Base-by-base conservation (phyloP, 2,329 filamentous ascomycete genomes). In the Arthrobotrys iridis region DNA sequence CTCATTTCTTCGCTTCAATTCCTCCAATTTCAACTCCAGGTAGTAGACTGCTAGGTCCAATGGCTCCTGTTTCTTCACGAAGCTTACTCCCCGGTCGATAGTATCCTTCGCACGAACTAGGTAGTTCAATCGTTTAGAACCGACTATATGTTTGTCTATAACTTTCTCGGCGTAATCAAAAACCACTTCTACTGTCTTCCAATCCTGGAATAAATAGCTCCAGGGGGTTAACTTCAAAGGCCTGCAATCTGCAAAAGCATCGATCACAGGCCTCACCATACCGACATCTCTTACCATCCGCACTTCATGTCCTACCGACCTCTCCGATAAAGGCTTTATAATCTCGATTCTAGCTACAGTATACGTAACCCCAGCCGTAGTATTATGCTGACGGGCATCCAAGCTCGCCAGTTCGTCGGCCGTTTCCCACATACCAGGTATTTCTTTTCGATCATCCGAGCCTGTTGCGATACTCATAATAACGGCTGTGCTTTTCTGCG, bases 141-240 rank as follows among this genome's bases (percentile, higher is more conserved):
- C 7, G 20, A 55, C 15, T 13, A 63, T 63, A 45, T 74, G 26
- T 10, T 26, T 13, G 35, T 63, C 55, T 2, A 74, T 35, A 15
- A 58, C 8, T 18, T 46, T 3, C n/a, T 63, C 55, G 2, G 67
- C 13, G 15, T 24, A 37, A 4, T 37, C 24, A 15, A 30, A 28
- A 1, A 58, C 45, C 11, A 40, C 20, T 18, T 74, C 46, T 3
- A 74, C 62, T 20, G 40, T 1, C 8, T 24, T 18, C 57, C 70
- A 74, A 2, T 74, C 46, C 13, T n/a, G 26, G 18, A 50, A 7
- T 8, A 11, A 6, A 43, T 74, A 74, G 11, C 20, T 35, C 70
- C 70, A 74, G 26, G 70, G 70, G n/a, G 55, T 46, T 7, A 67
- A 20, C 33, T 67, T 67, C 22, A 74, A 15, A 2, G 55, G 35